Evolutionary conservation across 1,139 yeast genomes (phyloP).

Genomic region (Oligophagozyma castellii): DNA sequence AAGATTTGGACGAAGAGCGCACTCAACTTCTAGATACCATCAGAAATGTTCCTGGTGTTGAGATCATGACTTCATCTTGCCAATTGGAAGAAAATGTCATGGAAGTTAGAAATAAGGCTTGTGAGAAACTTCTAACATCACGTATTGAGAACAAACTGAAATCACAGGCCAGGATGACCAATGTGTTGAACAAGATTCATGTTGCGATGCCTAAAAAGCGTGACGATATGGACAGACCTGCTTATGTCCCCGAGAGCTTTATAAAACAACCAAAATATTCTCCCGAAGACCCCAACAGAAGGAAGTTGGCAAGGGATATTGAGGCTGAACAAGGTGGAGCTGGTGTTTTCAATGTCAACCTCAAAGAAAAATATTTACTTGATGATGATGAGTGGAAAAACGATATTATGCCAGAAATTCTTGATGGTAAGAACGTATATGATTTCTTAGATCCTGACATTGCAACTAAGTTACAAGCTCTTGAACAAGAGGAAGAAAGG

Average conservation of each 20-base stretch:
- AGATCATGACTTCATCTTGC: constrained; percentile 86
- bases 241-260: constrained; percentile 69
- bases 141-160: constrained; percentile 95
- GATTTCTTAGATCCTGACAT: constrained; percentile 96
- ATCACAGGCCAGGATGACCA: constrained; percentile 79
- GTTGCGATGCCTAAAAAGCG: constrained; percentile 83
- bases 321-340: constrained; percentile 97
- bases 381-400: constrained; percentile 98
- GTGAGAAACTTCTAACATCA: constrained; percentile 89
- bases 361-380: constrained; percentile 78
- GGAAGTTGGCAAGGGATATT: constrained; percentile 70
- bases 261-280: constrained; percentile 52
- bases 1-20: constrained; percentile 67
- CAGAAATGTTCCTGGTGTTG: constrained; percentile 61
- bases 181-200: constrained; percentile 87
- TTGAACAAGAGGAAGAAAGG: constrained; percentile 94
- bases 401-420: constrained; percentile 90
- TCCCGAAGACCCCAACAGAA: constrained; percentile 67
- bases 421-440: constrained; percentile 92
- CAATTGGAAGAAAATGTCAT: constrained; percentile 89
- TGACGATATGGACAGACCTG: constrained; percentile 71
- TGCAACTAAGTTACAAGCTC: constrained; percentile 79
- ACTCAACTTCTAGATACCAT: constrained; percentile 58
- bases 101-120: constrained; percentile 93
- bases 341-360: constrained; percentile 88